Conservation (phyloP, 208 protist species). For the Acanthamoeba culbertsoni region DNA sequence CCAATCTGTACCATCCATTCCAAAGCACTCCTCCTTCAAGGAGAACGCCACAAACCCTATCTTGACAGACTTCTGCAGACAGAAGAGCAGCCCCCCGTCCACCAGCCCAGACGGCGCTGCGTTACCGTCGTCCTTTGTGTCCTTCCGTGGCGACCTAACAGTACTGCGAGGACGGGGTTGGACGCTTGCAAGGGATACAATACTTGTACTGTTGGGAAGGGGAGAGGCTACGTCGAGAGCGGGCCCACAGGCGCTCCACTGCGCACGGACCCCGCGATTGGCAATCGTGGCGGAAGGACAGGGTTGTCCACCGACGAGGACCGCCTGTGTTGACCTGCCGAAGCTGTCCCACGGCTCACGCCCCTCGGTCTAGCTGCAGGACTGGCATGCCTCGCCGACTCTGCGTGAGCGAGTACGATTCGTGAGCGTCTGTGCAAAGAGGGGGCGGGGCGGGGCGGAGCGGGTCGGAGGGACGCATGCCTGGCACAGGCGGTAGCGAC, state of each 20-base stretch:
- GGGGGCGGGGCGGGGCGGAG: not conserved
- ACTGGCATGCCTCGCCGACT: not conserved
- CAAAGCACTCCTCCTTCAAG: not conserved
- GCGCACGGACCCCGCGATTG: not conserved
- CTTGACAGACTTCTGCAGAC: slow-evolving; percentile 2
- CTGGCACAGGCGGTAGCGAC: not conserved
- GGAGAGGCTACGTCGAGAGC: not conserved
- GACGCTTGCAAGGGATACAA: no score
- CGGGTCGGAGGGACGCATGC: not conserved
- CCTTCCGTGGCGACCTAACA: not conserved
- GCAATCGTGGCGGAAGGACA: not conserved
- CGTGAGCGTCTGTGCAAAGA: not conserved
- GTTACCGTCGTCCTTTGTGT: not conserved
- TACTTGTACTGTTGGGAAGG: no score
- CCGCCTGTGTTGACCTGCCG: not conserved
- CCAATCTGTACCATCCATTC: not conserved
- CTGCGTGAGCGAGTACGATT: no score
- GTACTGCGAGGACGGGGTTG: no score
- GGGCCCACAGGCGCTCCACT: no score
- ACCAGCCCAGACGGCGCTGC: not conserved
- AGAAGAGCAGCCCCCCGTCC: not conserved
- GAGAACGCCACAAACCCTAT: not conserved
- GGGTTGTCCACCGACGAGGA: slow-evolving; percentile 4
- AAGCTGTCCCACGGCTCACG: not conserved
- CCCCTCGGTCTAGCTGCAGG: not conserved